A percentile compares a stretch with the other conserved stretches of the same genome.
These are phyloP conservation scores for Euphorbia celastroides DNA, from an alignment of 441 rosid species.

Conservation along the genomic window DNA sequence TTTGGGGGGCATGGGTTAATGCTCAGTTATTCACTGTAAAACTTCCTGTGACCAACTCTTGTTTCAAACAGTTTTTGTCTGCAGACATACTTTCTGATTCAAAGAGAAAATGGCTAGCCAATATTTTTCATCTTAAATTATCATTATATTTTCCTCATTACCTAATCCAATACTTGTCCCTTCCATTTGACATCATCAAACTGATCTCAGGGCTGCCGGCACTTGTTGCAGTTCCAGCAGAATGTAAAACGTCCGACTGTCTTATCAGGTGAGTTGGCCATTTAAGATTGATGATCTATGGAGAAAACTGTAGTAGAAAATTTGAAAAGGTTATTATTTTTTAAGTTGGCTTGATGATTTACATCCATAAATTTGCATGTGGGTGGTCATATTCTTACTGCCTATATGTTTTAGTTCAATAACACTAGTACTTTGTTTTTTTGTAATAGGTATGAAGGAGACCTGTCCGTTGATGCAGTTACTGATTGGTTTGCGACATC, in stretches of 20 bases:
- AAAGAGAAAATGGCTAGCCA: background rate
- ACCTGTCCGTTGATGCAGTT: slow-evolving; percentile 68
- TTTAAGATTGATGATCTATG: slow-evolving; percentile 6
- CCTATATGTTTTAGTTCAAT: slow-evolving; percentile 9
- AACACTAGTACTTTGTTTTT: slow-evolving; percentile 10
- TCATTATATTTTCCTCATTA: background rate
- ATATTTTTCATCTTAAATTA: background rate
- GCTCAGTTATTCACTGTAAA: background rate
- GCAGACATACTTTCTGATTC: background rate
- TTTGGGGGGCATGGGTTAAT: background rate
- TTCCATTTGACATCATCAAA: slow-evolving; percentile 26
- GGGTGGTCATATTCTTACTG: slow-evolving; percentile 1
- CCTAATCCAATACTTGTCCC: background rate
- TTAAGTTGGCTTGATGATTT: too few species aligned
- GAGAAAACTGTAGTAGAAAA: background rate
- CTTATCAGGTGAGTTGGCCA: slow-evolving; percentile 56
- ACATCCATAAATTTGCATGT: slow-evolving; percentile 1
- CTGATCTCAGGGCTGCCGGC: slow-evolving; percentile 76
- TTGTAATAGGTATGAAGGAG: slow-evolving; percentile 70
- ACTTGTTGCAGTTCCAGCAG: slow-evolving; percentile 64
- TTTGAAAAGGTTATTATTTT: too few species aligned
- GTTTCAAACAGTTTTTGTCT: background rate
- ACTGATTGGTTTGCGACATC: slow-evolving; percentile 83
- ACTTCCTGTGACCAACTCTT: background rate
- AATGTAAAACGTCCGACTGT: slow-evolving; percentile 68